Evolutionary conservation across 441 rosid genomes (phyloP).

Genomic region (Kokia cookei): DNA sequence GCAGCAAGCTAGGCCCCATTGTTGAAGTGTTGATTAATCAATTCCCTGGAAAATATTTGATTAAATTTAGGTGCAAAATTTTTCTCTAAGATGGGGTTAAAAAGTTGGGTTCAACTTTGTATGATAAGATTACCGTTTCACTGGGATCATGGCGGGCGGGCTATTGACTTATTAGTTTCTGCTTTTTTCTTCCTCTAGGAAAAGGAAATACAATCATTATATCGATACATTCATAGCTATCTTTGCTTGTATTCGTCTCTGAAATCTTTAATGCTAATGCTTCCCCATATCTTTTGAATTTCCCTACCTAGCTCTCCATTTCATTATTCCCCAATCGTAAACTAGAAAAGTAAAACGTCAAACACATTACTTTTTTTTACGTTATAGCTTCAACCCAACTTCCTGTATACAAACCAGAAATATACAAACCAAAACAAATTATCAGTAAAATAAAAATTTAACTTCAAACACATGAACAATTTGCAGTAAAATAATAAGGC

Average conservation of each 20-base stretch:
- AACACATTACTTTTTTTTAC: too few relatives aligned
- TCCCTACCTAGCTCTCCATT: not conserved
- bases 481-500: too few relatives aligned
- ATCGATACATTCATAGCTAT: not conserved
- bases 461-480: too few relatives aligned
- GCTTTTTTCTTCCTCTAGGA: too few relatives aligned
- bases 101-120: conserved; percentile 15
- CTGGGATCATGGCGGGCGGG: not conserved
- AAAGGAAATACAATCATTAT: conserved; percentile 26
- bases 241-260: not conserved
- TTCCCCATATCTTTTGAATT: not conserved
- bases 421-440: too few relatives aligned
- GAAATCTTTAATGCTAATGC: not conserved
- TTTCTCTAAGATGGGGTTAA: conserved; percentile 12
- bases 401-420: too few relatives aligned
- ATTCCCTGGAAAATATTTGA: conserved; percentile 11
- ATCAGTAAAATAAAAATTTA: too few relatives aligned
- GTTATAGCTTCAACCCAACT: too few relatives aligned
- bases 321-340: not conserved
- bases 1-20: conserved; percentile 16
- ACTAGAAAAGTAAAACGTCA: not conserved
- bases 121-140: conserved; percentile 24
- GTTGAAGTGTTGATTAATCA: conserved; percentile 9
- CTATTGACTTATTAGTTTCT: not conserved
- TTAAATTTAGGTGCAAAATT: conserved; percentile 9